phyloP scores from a whole-genome alignment of 2,329 filamentous ascomycete genomes.

The Clonostachys chloroleuca region DNA sequence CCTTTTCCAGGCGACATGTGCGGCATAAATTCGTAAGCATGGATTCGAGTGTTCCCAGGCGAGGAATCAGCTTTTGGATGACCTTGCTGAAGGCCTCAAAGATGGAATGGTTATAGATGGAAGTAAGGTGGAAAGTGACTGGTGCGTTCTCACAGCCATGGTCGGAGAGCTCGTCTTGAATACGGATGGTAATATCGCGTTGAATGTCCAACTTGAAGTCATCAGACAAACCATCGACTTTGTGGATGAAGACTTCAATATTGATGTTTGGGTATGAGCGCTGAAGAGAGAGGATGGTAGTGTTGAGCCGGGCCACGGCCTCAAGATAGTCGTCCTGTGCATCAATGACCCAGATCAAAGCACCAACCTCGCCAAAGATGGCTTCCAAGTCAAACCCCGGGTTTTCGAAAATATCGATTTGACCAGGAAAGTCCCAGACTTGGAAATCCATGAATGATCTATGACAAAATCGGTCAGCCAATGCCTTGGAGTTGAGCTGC shows the following conservation, averaged over 20 bases:
- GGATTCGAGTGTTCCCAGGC: slow-evolving; percentile 86
- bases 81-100: slow-evolving; percentile 99
- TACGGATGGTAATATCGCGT: slow-evolving; percentile 92
- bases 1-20: slow-evolving; percentile 94
- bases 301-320: slow-evolving; percentile 80
- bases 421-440: slow-evolving; percentile 95
- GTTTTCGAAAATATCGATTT: slow-evolving; percentile 85
- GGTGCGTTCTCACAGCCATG: slow-evolving; percentile 89
- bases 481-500: background rate
- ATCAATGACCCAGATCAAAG: slow-evolving; percentile 97
- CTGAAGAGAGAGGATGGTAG: slow-evolving; percentile 85
- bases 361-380: slow-evolving; percentile 91
- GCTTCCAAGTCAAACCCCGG: slow-evolving; percentile 86
- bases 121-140: slow-evolving; percentile 92
- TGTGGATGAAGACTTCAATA: slow-evolving; percentile 98
- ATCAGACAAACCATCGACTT: slow-evolving; percentile 94
- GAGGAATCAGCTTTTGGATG: slow-evolving; percentile 94
- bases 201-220: slow-evolving; percentile 96
- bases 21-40: slow-evolving; percentile 91
- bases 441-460: slow-evolving; percentile 99
- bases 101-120: slow-evolving; percentile 97
- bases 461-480: background rate
- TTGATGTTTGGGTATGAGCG: slow-evolving; percentile 89
- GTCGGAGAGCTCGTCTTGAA: slow-evolving; percentile 93
- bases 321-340: slow-evolving; percentile 97